Percentiles rank a stretch among this genome's conserved stretches.
Evolutionary conservation across 257 asterid genomes (phyloP).

Genomic region (Nicotiana benthamiana): DNA sequence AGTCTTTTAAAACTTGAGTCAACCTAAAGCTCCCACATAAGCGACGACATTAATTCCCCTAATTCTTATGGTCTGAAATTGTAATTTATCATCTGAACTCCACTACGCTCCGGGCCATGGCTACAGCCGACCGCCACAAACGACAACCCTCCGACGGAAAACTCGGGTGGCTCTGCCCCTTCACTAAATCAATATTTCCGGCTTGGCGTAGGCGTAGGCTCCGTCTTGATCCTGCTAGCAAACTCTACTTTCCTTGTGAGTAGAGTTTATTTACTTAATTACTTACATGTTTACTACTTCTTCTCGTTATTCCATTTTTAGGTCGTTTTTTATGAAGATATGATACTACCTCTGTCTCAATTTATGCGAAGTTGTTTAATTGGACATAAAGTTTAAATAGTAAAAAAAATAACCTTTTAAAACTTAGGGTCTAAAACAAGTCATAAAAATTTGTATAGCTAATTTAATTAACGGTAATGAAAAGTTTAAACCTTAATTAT

Average conservation of each 20-base stretch:
- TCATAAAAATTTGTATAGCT: no score
- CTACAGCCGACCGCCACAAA: conserved; percentile 35
- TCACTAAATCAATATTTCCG: conserved; percentile 61
- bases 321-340: not conserved
- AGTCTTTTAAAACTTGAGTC: not conserved
- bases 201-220: conserved; percentile 70
- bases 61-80: not conserved
- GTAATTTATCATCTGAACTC: conserved; percentile 6
- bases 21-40: not conserved
- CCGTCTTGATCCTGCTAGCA: conserved; percentile 69
- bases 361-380: no score
- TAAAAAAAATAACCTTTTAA: no score
- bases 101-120: conserved; percentile 41
- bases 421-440: no score
- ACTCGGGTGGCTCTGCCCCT: conserved; percentile 49
- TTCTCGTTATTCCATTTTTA: not conserved
- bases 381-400: no score
- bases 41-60: not conserved
- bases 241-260: conserved; percentile 77
- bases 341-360: no score
- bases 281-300: not conserved
- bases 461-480: no score
- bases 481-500: no score
- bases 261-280: not conserved
- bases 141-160: conserved; percentile 20